These are phyloP conservation scores for Salicornia ramosissima DNA, from an alignment of 148 eudicot species.

Conservation along the genomic window DNA sequence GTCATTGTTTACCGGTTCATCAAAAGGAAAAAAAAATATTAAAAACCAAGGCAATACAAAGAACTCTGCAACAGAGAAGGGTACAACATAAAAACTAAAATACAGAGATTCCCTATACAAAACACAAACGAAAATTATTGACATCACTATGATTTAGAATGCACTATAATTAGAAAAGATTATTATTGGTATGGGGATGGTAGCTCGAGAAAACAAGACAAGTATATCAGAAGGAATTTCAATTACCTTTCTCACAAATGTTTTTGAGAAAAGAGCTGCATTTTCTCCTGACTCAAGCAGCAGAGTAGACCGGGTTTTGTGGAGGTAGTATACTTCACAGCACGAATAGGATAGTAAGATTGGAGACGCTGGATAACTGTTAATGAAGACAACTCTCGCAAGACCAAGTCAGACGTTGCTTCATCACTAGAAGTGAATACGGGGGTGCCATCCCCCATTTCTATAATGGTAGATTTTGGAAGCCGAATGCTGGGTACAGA, in stretches of 20 bases:
- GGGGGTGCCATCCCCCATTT: constrained; percentile 25
- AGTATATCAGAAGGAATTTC: background rate
- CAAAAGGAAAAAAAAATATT: too few species aligned
- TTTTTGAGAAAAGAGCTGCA: constrained; percentile 36
- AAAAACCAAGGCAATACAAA: too few species aligned
- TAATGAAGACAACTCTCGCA: constrained; percentile 63
- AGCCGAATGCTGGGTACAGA: constrained; percentile 62
- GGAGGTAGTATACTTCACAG: constrained; percentile 33
- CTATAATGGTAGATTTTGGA: constrained; percentile 62
- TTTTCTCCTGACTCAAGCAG: constrained; percentile 36
- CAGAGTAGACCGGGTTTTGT: constrained; percentile 27
- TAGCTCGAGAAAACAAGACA: background rate
- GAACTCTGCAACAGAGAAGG: too few species aligned
- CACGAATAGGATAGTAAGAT: constrained; percentile 48
- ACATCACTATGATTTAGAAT: too few species aligned
- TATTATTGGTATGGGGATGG: background rate
- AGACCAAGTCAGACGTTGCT: constrained; percentile 41
- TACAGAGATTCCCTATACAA: too few species aligned
- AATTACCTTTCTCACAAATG: constrained; percentile 28
- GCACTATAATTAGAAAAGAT: too few species aligned
- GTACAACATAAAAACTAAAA: too few species aligned
- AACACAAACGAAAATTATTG: too few species aligned
- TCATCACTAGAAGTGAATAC: constrained; percentile 70
- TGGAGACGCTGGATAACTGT: constrained; percentile 38
- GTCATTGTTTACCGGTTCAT: too few species aligned